phyloP scores from a whole-genome alignment of 2,329 filamentous ascomycete species.

The Lasiodiplodia citricola region DNA sequence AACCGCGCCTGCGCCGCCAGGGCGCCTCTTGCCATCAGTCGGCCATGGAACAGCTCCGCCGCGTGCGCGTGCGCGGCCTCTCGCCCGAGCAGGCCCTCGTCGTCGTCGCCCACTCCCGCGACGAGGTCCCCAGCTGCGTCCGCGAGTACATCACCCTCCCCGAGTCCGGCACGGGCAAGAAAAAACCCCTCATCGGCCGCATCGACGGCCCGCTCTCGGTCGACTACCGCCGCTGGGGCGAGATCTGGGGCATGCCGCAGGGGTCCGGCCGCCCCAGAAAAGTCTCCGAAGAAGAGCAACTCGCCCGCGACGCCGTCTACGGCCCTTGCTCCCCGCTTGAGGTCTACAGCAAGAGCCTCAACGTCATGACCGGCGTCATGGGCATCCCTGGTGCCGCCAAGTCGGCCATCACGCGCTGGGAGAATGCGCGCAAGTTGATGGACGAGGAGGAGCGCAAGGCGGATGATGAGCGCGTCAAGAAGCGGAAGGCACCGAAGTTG shows the following conservation, averaged over 20 bases:
- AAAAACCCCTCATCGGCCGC: conserved; percentile 66
- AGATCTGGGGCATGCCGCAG: conserved; percentile 61
- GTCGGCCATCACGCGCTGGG: no score
- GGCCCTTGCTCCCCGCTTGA: background rate
- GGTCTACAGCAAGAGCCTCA: background rate
- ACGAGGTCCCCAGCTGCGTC: conserved; percentile 86
- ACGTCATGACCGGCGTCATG: background rate
- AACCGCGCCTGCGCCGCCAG: background rate
- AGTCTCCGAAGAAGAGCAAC: background rate
- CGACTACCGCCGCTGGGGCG: conserved; percentile 64
- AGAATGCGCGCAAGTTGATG: no score
- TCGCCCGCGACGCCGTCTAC: background rate
- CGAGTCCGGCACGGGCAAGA: conserved; percentile 67
- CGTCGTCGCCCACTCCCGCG: conserved; percentile 88
- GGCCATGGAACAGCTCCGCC: conserved; percentile 43
- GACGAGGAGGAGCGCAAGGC: no score
- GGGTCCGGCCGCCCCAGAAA: no score
- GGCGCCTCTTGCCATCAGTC: conserved; percentile 49
- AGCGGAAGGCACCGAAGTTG: no score
- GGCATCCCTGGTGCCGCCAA: background rate
- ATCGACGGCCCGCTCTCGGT: conserved; percentile 66
- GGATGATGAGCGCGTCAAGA: no score
- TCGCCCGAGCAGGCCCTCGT: conserved; percentile 77
- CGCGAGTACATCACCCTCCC: conserved; percentile 87
- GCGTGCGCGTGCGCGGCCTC: conserved; percentile 65